These are phyloP conservation scores for Lentinula sp. DNA, from an alignment of 768 basidiomycete species.

Conservation along the genomic window DNA sequence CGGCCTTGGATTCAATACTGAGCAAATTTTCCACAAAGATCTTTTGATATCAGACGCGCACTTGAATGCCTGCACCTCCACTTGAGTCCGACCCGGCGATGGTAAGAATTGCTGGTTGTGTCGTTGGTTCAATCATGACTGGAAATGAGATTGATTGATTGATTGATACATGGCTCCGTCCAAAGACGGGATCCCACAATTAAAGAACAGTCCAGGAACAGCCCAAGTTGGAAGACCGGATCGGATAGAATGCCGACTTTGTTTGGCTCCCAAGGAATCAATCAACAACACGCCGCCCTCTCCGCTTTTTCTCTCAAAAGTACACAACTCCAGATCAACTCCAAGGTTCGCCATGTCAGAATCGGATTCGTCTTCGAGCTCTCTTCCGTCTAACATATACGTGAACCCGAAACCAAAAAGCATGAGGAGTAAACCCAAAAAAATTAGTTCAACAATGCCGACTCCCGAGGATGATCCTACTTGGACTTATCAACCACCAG, in stretches of 20 bases:
- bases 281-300: too few relatives aligned
- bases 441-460: constrained; percentile 25
- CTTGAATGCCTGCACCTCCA: constrained; percentile 90
- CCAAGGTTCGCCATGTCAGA: not conserved
- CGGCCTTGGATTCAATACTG: constrained; percentile 47
- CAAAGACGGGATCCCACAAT: too few relatives aligned
- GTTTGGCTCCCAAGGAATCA: not conserved
- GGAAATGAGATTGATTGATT: not conserved
- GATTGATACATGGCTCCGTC: too few relatives aligned
- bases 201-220: too few relatives aligned
- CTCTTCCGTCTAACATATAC: not conserved
- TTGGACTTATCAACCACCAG: constrained; percentile 59
- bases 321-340: not conserved
- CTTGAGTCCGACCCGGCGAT: constrained; percentile 81
- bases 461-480: constrained; percentile 50
- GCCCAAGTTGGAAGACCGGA: not conserved
- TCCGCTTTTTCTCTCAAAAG: not conserved
- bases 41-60: constrained; percentile 19
- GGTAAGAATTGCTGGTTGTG: constrained; percentile 43
- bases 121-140: not conserved
- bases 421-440: constrained; percentile 22
- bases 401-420: not conserved
- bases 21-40: not conserved
- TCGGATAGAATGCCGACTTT: not conserved
- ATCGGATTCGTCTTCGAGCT: not conserved